Evolutionary conservation across 2,329 filamentous ascomycete species (phyloP).

Genomic region (Diaporthe sp.): DNA sequence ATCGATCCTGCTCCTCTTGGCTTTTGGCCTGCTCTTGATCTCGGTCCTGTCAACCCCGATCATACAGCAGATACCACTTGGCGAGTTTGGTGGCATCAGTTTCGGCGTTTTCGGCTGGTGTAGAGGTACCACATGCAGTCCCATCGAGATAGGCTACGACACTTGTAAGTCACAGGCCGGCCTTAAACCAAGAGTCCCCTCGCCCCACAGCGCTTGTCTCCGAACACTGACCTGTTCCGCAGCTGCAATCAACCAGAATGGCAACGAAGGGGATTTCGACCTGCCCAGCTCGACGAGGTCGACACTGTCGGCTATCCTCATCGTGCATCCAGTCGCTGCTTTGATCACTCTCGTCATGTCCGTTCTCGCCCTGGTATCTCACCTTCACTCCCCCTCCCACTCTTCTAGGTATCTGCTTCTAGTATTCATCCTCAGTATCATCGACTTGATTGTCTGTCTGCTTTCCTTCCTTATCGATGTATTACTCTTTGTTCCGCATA

Average conservation of each 20-base stretch:
- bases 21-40: constrained; percentile 86
- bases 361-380: constrained; percentile 80
- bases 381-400: constrained; percentile 89
- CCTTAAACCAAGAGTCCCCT: constrained; percentile 3
- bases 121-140: constrained; percentile 72
- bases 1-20: constrained; percentile 83
- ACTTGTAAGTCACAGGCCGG: constrained; percentile 69
- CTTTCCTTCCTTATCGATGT: constrained; percentile 94
- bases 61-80: constrained; percentile 85
- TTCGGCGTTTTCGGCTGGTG: constrained; percentile 97
- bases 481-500: constrained; percentile 91
- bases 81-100: constrained; percentile 77
- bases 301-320: constrained; percentile 86
- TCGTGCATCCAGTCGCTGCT: constrained; percentile 92
- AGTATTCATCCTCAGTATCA: constrained; percentile 86
- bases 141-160: constrained; percentile 85
- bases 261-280: constrained; percentile 60
- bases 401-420: constrained; percentile 88
- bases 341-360: constrained; percentile 88
- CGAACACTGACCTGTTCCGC: neutral
- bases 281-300: constrained; percentile 63
- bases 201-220: neutral
- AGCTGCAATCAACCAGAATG: constrained; percentile 29
- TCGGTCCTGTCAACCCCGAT: constrained; percentile 93
- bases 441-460: constrained; percentile 85